Base-by-base conservation (phyloP, 2,329 filamentous ascomycete genomes). In the Xylariaceae sp. region DNA sequence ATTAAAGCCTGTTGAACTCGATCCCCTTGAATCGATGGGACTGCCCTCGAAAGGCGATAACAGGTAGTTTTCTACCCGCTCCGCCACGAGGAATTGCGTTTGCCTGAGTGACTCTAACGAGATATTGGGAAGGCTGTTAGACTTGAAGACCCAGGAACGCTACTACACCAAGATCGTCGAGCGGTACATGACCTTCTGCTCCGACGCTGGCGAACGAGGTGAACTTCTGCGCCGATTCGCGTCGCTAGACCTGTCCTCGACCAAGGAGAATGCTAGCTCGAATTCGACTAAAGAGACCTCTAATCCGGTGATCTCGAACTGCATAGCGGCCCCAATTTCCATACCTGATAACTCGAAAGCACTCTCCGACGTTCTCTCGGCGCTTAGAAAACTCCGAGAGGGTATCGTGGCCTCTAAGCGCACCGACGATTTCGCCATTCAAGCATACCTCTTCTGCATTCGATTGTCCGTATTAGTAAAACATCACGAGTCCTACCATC, bases 41-140 rank as follows among this genome's bases (percentile, higher is more conserved):
- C 80, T 96, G 60, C 91, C 91, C 4, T 96, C 92, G 2, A 97
- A 96, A 69, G 93, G 93, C 46, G 93, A 97, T 72, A 89, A 81
- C 41, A 87, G 89, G 92, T 93, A 77, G 20, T 37, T 37, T 18
- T 37, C 53, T 52, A 57, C 54, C 41, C 32, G 7, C 18, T 18
- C 15, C 13, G 30, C 4, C 39, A 13, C 3, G 42, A 18, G 10
- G 18, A n/a, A n/a, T n/a, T n/a, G n/a, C n/a, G n/a, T n/a, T 20
- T 37, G 9, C n/a, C 4, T 7, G 27, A 13, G 27, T 8, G 16
- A 15, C 33, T 30, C 35, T 44, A 16, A 55, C 29, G 26, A 45
- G 42, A 27, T 40, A 39, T 18, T 6, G 40, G 32, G 11, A 60
- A 91, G 88, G 65, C 76, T 92, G 29, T 81, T 90, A 53, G 85